These are phyloP conservation scores for Oryza meridionalis DNA, from an alignment of 176 grass and related monocot genomes.

Conservation along the genomic window DNA sequence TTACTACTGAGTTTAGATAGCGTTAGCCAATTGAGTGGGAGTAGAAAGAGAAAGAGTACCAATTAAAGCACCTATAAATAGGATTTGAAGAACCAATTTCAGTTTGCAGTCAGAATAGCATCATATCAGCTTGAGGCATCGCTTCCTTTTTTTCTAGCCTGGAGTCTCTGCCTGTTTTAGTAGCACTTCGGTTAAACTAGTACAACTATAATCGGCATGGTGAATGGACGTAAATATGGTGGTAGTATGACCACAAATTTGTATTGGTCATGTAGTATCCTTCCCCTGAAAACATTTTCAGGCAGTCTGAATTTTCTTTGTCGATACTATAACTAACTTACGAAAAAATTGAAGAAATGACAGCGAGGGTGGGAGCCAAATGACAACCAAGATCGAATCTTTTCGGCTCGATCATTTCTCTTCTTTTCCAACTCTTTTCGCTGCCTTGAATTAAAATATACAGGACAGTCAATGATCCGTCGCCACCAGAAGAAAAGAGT, in stretches of 20 bases:
- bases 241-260: neutral
- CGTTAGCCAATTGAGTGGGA: neutral
- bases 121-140: neutral
- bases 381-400: conserved; percentile 33
- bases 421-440: conserved; percentile 2
- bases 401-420: neutral
- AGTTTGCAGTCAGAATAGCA: neutral
- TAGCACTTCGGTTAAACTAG: neutral
- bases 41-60: neutral
- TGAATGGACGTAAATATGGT: neutral
- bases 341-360: neutral
- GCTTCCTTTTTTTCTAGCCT: neutral
- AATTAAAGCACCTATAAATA: neutral
- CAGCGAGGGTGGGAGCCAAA: conserved; percentile 32
- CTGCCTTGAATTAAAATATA: neutral
- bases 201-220: neutral
- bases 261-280: neutral
- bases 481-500: conserved; percentile 15
- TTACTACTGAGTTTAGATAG: neutral
- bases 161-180: neutral
- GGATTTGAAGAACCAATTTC: neutral
- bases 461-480: neutral
- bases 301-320: neutral
- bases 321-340: neutral
- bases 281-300: neutral